phyloP scores from a whole-genome alignment of 2,329 filamentous ascomycete species.

The Colletotrichum paranaense region DNA sequence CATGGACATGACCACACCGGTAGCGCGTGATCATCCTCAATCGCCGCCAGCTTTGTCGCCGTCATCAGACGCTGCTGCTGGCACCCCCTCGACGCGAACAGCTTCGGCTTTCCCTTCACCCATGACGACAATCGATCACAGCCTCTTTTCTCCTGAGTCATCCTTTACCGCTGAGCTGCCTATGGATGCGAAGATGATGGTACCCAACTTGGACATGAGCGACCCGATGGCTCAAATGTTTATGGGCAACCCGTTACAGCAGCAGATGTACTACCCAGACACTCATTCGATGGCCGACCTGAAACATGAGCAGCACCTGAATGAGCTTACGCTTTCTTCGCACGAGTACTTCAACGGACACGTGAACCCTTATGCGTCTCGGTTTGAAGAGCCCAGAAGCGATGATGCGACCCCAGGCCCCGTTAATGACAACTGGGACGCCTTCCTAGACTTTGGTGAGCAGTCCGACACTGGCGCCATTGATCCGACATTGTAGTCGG shows the following conservation, averaged over 20 bases:
- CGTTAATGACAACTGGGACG: slow-evolving; percentile 21
- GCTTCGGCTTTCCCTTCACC: slow-evolving; percentile 40
- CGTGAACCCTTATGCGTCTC: slow-evolving; percentile 26
- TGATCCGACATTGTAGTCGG: slow-evolving; percentile 19
- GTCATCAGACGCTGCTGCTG: slow-evolving; percentile 32
- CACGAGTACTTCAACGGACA: slow-evolving; percentile 27
- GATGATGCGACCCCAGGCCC: slow-evolving; percentile 12
- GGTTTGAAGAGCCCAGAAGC: not conserved
- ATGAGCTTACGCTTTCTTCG: not conserved
- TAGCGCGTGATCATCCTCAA: slow-evolving; percentile 32
- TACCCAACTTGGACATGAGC: slow-evolving; percentile 45
- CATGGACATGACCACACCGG: slow-evolving; percentile 36
- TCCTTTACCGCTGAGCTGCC: slow-evolving; percentile 56
- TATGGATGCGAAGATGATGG: slow-evolving; percentile 55
- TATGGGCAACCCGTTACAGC: slow-evolving; percentile 26
- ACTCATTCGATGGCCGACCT: slow-evolving; percentile 11
- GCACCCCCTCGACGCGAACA: slow-evolving; percentile 35
- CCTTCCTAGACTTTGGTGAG: slow-evolving; percentile 37
- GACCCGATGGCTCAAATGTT: slow-evolving; percentile 38
- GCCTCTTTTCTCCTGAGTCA: slow-evolving; percentile 43
- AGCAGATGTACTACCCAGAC: slow-evolving; percentile 20
- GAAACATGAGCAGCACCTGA: slow-evolving; percentile 14
- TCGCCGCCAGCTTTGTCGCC: slow-evolving; percentile 45
- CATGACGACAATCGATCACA: slow-evolving; percentile 38
- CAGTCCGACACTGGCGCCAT: slow-evolving; percentile 14